These are phyloP conservation scores for Saksenaea vasiformis DNA, from an alignment of 371 early-diverging fungal species.

Conservation along the genomic window DNA sequence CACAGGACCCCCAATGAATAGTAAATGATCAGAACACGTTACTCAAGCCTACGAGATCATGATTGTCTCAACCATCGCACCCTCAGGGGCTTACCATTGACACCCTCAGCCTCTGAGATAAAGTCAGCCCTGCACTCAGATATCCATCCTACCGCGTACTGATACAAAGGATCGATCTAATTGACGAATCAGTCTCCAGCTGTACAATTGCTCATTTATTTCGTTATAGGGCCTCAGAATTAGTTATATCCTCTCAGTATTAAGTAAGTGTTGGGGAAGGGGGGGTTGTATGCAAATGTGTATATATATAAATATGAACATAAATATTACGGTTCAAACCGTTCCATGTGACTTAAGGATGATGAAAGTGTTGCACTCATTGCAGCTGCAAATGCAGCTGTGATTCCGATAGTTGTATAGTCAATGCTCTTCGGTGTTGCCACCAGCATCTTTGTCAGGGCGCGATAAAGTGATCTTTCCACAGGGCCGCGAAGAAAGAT, in stretches of 20 bases:
- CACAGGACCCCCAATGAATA: too few relatives aligned
- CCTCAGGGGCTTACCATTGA: too few relatives aligned
- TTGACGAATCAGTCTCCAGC: too few relatives aligned
- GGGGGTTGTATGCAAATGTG: neutral
- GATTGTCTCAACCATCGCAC: too few relatives aligned
- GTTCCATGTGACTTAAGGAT: slow-evolving; percentile 23
- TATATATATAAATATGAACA: neutral
- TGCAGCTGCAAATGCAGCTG: slow-evolving; percentile 40
- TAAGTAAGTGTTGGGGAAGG: neutral
- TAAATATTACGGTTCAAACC: neutral
- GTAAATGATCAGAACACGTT: too few relatives aligned
- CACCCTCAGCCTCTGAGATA: too few relatives aligned
- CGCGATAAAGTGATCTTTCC: slow-evolving; percentile 30
- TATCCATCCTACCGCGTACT: too few relatives aligned
- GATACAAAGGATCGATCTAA: too few relatives aligned
- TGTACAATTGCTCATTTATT: neutral
- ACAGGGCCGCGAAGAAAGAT: slow-evolving; percentile 44
- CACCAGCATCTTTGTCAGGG: slow-evolving; percentile 25
- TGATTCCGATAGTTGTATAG: slow-evolving; percentile 42
- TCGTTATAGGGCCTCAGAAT: neutral
- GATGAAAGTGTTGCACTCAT: slow-evolving; percentile 35
- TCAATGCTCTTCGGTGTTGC: slow-evolving; percentile 27
- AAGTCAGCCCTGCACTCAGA: too few relatives aligned
- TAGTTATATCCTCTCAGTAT: neutral
- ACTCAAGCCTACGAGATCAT: too few relatives aligned